Base-by-base conservation (phyloP, 805 yeast genomes). In the Saccharomyces paradoxus region DNA sequence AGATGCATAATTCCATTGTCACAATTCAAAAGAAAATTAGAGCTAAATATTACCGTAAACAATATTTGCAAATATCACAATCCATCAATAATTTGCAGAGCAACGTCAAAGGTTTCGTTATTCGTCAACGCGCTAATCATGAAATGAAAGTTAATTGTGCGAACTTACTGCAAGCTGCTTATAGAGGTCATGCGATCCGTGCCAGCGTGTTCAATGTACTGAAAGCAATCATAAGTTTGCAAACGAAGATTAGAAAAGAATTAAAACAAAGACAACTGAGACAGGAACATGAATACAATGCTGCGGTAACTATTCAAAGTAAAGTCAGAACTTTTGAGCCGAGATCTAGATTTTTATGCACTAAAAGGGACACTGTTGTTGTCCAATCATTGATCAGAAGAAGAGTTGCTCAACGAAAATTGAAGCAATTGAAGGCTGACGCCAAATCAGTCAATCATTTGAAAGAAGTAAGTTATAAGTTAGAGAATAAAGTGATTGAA, bases 401-500 rank as follows among this genome's bases (percentile, higher is more conserved):
- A 64, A 82, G 81, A 57, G 72, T 77, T 56, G 99, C 99, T 27
- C 75, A 75, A 58, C 74, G 74, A 51, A 85, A 86, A 67, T 81
- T 88, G 62, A 73, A 74, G 58, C 72, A 76, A 55, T 76, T 89
- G 69, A 87, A 82, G 68, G 79, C 78, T n/a, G 98, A 94, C 60
- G 96, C 97, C 30, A 89, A 89, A 68, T 89, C 96, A 14, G 96
- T 89, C 48, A 85, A 86, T 68, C 95, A 86, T 67, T 80, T 89
- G 75, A 83, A 89, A 71, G 96, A 92, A 69, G 96, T 89, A 44
- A 90, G 96, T 64, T 94, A 89, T 73, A 83, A 87, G 69, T 80
- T 95, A 64, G 99, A 94, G 71, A 94, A 94, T 72, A 94, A 95
- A 77, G 97, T 95, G n/a, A 90, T 94, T 60, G 96, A 91, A 71